These are phyloP conservation scores for Fusarium xyrophilum DNA, from an alignment of 2,329 filamentous ascomycete species.

Conservation along the genomic window DNA sequence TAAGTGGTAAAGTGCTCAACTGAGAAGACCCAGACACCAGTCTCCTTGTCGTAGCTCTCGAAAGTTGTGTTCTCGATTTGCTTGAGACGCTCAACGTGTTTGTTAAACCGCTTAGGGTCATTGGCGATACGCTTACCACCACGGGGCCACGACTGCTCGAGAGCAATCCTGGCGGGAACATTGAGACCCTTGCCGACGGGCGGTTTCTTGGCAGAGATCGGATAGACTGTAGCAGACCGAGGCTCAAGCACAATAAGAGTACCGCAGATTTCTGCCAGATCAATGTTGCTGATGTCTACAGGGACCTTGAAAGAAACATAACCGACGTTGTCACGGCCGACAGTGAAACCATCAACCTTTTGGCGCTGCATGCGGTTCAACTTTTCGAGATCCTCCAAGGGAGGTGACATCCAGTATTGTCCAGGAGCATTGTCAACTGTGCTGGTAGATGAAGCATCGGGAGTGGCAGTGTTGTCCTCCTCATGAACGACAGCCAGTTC, in stretches of 20 bases:
- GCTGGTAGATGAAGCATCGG: constrained; percentile 36
- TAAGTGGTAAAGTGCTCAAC: constrained; percentile 99
- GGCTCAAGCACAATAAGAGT: constrained; percentile 77
- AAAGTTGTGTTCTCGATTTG: constrained; percentile 83
- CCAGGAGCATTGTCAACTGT: constrained; percentile 64
- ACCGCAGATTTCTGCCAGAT: constrained; percentile 80
- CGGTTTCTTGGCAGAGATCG: constrained; percentile 77
- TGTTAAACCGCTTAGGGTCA: constrained; percentile 72
- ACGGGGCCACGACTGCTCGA: constrained; percentile 93
- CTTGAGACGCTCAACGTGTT: constrained; percentile 83
- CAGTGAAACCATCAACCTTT: constrained; percentile 75
- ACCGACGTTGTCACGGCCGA: constrained; percentile 84
- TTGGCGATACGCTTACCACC: constrained; percentile 59
- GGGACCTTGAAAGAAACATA: constrained; percentile 80
- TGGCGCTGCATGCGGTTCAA: constrained; percentile 83
- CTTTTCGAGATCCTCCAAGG: constrained; percentile 73
- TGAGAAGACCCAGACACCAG: constrained; percentile 86
- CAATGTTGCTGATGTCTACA: constrained; percentile 81
- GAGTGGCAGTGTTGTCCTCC: constrained; percentile 55
- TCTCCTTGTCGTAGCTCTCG: constrained; percentile 77
- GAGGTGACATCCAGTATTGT: constrained; percentile 86
- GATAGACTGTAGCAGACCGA: constrained; percentile 89
- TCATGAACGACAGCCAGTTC: constrained; percentile 83
- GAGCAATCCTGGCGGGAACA: constrained; percentile 83
- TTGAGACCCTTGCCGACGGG: constrained; percentile 87